Base-by-base conservation (phyloP, 148 eudicot species). In the Rhododendron ovatum region DNA sequence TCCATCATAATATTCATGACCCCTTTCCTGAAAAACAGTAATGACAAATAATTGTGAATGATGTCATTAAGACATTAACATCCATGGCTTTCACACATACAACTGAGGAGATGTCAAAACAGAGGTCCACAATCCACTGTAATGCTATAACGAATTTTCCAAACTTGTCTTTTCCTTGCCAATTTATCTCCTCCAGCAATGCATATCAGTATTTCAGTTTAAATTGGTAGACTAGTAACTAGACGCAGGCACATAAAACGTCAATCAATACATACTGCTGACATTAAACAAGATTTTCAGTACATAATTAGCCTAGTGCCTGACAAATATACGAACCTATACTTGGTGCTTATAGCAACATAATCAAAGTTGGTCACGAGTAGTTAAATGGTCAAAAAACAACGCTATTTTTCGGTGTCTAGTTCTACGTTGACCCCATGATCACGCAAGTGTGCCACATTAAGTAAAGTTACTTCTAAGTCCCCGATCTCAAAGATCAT, bases 1-100 rank as follows among this genome's bases (percentile, higher is more conserved):
- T 77, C 95, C 96, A 67, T 89, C 86, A 78, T 95, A 98, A 87
- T 95, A 95, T 51, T 76, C 93, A 86, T 93, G 96, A 37, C 92
- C 99, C 89, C 95, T 93, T 86, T 89, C 96, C 99, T 97, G 93
- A 50, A 91, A 84, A 83, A n/a, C 53, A 78, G 47, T 22, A 7
- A 43, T 18, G 2, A 5, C 5, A 28, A 28, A 50, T 26, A 26
- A 80, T 50, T 61, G 50, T 48, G 59, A 80, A 43, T 43, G 47
- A 37, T 43, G 47, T 43, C 47, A 43, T 7, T 43, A 43, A 43
- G 47, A 43, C 47, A 43, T 43, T 43, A 43, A 43, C 5, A 43
- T 43, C 47, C 47, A 43, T 5, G 47, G 80, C 50, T 77, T 43
- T 39, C 45, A 39, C 51, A 39, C 18, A 77, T 22, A 41, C 17